These are phyloP conservation scores for Hanseniaspora meyeri DNA, from an alignment of 805 yeast species.

Conservation along the genomic window DNA sequence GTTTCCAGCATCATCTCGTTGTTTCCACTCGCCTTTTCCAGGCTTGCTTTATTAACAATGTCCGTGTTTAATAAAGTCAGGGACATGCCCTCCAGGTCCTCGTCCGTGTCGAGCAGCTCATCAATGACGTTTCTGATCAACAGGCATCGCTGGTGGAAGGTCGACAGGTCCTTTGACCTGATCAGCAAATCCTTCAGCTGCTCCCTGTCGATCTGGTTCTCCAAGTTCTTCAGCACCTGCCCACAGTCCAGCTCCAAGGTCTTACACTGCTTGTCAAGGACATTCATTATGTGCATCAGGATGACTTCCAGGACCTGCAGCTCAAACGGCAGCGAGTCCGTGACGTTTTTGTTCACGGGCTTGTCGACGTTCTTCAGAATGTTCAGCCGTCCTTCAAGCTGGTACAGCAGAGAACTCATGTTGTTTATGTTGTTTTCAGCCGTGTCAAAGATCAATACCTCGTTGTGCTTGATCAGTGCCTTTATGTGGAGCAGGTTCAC, in stretches of 20 bases:
- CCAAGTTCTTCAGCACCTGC: constrained; percentile 53
- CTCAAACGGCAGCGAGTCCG: constrained; percentile 47
- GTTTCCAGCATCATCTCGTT: constrained; percentile 80
- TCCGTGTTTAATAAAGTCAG: constrained; percentile 32
- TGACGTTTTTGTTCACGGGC: constrained; percentile 20
- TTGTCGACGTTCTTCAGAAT: neutral
- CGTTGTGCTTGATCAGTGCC: constrained; percentile 71
- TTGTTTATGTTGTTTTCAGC: constrained; percentile 39
- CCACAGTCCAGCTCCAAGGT: constrained; percentile 49
- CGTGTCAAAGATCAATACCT: constrained; percentile 72
- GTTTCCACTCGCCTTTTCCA: constrained; percentile 43
- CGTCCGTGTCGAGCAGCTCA: constrained; percentile 75
- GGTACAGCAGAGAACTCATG: constrained; percentile 70
- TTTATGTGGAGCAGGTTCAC: constrained; percentile 78
- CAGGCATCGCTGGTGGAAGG: constrained; percentile 61
- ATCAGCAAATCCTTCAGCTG: constrained; percentile 61
- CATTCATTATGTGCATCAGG: constrained; percentile 65
- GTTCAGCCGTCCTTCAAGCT: constrained; percentile 50
- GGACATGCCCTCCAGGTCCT: constrained; percentile 70
- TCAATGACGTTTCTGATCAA: constrained; percentile 73
- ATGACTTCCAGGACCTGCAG: constrained; percentile 75
- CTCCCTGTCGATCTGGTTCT: constrained; percentile 66
- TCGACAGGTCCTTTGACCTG: constrained; percentile 55
- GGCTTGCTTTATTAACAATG: constrained; percentile 15
- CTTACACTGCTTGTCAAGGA: constrained; percentile 63